A percentile compares a stretch with the other conserved stretches of the same genome.
Conservation (phyloP, 2,329 filamentous ascomycete genomes). For the Alternaria viburni region DNA sequence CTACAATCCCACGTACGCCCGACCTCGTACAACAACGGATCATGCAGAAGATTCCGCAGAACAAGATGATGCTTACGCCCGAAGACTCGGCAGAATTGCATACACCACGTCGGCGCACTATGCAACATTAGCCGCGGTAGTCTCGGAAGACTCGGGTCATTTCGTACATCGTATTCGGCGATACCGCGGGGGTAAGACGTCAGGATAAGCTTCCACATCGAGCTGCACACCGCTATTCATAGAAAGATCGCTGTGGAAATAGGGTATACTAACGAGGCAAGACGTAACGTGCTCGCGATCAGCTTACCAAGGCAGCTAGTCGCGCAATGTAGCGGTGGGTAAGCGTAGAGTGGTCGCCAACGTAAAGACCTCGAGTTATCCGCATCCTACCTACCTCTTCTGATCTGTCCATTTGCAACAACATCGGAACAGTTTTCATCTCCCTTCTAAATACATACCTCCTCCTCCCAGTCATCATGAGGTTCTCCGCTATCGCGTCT, state of each 20-base stretch:
- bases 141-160: neutral
- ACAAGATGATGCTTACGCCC: neutral
- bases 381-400: too few species aligned
- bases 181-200: neutral
- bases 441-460: too few species aligned
- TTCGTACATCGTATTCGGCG: neutral
- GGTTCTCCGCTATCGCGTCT: neutral
- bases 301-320: neutral
- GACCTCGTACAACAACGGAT: too few species aligned
- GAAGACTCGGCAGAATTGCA: neutral
- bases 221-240: neutral
- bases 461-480: neutral
- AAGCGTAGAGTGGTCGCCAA: neutral
- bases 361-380: neutral
- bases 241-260: too few species aligned
- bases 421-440: too few species aligned
- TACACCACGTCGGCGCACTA: neutral
- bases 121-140: neutral
- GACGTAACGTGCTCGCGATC: neutral
- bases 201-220: neutral
- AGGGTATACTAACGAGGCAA: too few species aligned
- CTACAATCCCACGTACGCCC: too few species aligned
- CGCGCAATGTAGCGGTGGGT: neutral
- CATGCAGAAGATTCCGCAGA: too few species aligned
- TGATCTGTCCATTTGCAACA: too few species aligned